Base-by-base conservation (phyloP, 2,329 filamentous ascomycete species). In the Hymenotorrendiella dingleyae region DNA sequence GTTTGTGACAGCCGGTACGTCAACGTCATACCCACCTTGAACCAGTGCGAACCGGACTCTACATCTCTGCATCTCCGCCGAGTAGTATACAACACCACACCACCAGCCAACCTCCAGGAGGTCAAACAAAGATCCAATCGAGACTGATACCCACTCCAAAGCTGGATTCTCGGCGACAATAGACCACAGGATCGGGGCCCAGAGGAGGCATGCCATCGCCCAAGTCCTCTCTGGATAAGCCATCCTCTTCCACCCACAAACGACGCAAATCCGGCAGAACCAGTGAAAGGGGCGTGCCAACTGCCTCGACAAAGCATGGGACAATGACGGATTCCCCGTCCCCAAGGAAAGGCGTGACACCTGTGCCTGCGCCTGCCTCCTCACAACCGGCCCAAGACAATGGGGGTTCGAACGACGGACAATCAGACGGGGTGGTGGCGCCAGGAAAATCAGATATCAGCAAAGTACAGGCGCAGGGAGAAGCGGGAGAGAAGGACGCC, bases 141-240 rank as follows among this genome's bases (percentile, higher is more conserved):
- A n/a, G n/a, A n/a, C n/a, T n/a, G n/a, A n/a, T n/a, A n/a, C n/a
- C n/a, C n/a, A n/a, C n/a, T n/a, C n/a, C n/a, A n/a, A n/a, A n/a
- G n/a, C n/a, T n/a, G n/a, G n/a, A n/a, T n/a, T n/a, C n/a, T n/a
- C n/a, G n/a, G n/a, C n/a, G n/a, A n/a, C n/a, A n/a, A n/a, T n/a
- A n/a, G n/a, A n/a, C n/a, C n/a, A n/a, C n/a, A n/a, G n/a, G n/a
- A n/a, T n/a, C n/a, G n/a, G n/a, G n/a, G n/a, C n/a, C n/a, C n/a
- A 34, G 51, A 47, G 37, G 47, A 45, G 56, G 56, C 46, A 62
- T 61, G 58, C 58, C 55, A 48, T 42, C 53, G 47, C 56, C 57
- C 33, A 55, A 59, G 45, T 59, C 58, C 48, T 55, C 59, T 54
- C 45, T 54, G 36, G 58, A 61, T 40, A 59, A 54, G 45, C 50